A percentile compares a stretch with the other conserved stretches of the same genome.
These are phyloP conservation scores for Euryodendron excelsum DNA, from an alignment of 148 eudicot species.

Conservation along the genomic window DNA sequence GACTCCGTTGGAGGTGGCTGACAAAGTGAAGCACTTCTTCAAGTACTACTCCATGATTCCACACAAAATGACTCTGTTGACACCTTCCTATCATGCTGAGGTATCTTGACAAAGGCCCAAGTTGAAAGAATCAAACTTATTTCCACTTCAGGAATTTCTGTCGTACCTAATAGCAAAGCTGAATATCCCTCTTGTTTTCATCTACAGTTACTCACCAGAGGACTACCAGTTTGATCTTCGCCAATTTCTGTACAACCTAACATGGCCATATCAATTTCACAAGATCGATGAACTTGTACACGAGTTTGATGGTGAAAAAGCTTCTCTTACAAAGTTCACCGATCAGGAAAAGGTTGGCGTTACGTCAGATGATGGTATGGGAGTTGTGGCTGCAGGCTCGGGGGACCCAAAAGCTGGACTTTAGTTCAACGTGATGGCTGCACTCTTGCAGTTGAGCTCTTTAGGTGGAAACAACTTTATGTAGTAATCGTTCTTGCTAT, in stretches of 20 bases:
- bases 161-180: not conserved
- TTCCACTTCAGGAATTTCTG: not conserved
- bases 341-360: constrained; percentile 28
- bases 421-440: constrained; percentile 16
- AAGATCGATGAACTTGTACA: constrained; percentile 78
- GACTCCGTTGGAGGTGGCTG: constrained; percentile 75
- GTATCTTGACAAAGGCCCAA: constrained; percentile 28
- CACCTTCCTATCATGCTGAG: constrained; percentile 98
- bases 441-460: not conserved
- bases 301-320: constrained; percentile 47
- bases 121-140: not conserved
- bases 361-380: constrained; percentile 61
- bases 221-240: constrained; percentile 94
- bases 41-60: constrained; percentile 91
- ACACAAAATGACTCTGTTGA: constrained; percentile 94
- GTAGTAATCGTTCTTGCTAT: too few species aligned
- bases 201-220: constrained; percentile 94
- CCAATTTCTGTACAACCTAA: constrained; percentile 84
- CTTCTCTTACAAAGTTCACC: constrained; percentile 27
- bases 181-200: not conserved
- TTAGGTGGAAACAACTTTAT: not conserved
- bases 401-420: constrained; percentile 78
- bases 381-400: constrained; percentile 79
- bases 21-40: constrained; percentile 93
- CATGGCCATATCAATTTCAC: constrained; percentile 93